These are phyloP conservation scores for Fusarium transvaalense DNA, from an alignment of 2,329 filamentous ascomycete genomes.

Conservation along the genomic window DNA sequence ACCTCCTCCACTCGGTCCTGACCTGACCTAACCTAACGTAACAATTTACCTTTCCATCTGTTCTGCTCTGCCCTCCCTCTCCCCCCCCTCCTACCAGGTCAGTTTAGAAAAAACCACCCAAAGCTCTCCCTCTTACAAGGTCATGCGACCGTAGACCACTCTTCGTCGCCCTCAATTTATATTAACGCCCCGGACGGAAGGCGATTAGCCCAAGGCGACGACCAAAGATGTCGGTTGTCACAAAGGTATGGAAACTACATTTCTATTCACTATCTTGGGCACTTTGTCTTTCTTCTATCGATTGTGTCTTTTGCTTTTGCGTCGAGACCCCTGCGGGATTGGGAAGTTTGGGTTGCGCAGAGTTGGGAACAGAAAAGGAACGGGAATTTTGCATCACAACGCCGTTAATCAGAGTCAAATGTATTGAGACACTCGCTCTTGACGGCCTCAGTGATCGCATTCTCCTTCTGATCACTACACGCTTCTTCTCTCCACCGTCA, in stretches of 20 bases:
- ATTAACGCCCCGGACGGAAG: constrained; percentile 56
- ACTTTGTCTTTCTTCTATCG: neutral
- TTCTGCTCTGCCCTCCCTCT: constrained; percentile 16
- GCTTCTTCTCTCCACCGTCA: neutral
- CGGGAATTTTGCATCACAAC: constrained; percentile 27
- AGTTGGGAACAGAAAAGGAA: neutral
- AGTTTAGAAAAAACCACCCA: constrained; percentile 26
- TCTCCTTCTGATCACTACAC: neutral
- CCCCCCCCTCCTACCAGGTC: constrained; percentile 6
- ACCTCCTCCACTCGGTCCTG: neutral
- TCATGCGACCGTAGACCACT: constrained; percentile 57
- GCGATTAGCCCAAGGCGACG: constrained; percentile 63
- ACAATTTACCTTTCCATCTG: constrained; percentile 10
- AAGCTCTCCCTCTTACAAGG: constrained; percentile 50
- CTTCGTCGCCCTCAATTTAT: constrained; percentile 53
- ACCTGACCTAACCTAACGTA: constrained; percentile 18
- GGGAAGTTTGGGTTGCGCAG: constrained; percentile 1
- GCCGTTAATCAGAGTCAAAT: constrained; percentile 11
- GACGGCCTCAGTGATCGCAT: constrained; percentile 29
- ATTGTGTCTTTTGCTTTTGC: constrained; percentile 1
- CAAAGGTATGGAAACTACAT: constrained; percentile 62
- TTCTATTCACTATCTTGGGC: constrained; percentile 1
- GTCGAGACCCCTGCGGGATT: constrained; percentile 13
- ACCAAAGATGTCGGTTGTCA: constrained; percentile 71
- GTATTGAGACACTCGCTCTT: constrained; percentile 7